A percentile compares a stretch with the other conserved stretches of the same genome.
Evolutionary conservation across 2,329 filamentous ascomycete species (phyloP).

Genomic region (Bimuria novae-zelandiae): DNA sequence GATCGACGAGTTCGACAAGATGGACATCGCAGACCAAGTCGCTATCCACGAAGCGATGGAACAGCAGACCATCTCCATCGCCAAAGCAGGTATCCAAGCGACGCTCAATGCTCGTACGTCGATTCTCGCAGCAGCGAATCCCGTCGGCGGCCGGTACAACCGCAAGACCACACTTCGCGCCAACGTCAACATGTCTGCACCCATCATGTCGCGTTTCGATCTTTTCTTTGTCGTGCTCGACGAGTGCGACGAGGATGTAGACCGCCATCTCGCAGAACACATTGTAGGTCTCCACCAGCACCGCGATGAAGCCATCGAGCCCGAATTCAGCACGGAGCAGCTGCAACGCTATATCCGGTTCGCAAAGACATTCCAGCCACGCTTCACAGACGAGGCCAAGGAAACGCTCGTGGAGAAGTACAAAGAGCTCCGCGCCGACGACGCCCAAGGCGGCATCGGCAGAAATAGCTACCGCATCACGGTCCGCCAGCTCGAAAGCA

Average conservation of each 20-base stretch:
- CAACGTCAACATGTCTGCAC: constrained; percentile 98
- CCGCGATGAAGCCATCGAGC: constrained; percentile 86
- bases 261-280: constrained; percentile 89
- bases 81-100: constrained; percentile 97
- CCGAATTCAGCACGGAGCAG: constrained; percentile 95
- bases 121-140: constrained; percentile 95
- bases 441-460: constrained; percentile 90
- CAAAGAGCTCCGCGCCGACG: constrained; percentile 91
- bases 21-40: constrained; percentile 96
- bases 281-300: constrained; percentile 94
- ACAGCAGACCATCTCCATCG: constrained; percentile 98
- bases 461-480: constrained; percentile 97
- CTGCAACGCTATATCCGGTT: constrained; percentile 97
- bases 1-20: constrained; percentile 99
- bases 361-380: constrained; percentile 88
- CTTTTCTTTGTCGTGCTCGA: constrained; percentile 97
- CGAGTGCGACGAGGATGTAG: constrained; percentile 90
- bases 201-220: constrained; percentile 99
- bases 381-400: constrained; percentile 88
- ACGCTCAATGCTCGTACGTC: constrained; percentile 94
- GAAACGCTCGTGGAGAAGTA: constrained; percentile 86
- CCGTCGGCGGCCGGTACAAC: constrained; percentile 95
- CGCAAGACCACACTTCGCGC: constrained; percentile 89
- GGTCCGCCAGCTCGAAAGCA: constrained; percentile 90
- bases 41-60: constrained; percentile 99